A percentile compares a stretch with the other conserved stretches of the same genome.
Conservation (phyloP, 257 asterid species). For the Perilla frutescens region DNA sequence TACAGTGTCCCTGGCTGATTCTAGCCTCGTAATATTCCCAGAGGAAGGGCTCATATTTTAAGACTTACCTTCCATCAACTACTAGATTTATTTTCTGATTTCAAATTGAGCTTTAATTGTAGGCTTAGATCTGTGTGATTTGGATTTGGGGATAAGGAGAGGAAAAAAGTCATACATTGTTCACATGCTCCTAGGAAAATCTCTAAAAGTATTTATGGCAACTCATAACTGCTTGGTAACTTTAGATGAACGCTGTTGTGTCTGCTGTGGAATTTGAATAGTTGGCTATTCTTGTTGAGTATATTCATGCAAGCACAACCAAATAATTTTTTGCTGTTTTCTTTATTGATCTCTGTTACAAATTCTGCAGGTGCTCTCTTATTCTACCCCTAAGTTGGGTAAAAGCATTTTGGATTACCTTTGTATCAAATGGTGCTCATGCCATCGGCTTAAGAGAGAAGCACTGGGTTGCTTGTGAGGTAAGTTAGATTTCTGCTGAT, state of each 20-base stretch:
- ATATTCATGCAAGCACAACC: not conserved
- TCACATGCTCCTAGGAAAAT: not conserved
- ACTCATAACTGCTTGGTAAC: not conserved
- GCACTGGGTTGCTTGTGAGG: constrained; percentile 85
- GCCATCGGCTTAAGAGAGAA: constrained; percentile 85
- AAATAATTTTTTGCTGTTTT: constrained; percentile 23
- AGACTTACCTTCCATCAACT: not conserved
- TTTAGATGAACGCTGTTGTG: not conserved
- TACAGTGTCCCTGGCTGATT: not conserved
- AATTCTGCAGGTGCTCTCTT: constrained; percentile 72
- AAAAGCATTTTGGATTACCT: constrained; percentile 72
- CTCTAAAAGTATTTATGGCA: not conserved
- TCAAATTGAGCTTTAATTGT: not conserved
- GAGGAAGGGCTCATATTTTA: not conserved
- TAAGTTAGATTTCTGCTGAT: constrained; percentile 36
- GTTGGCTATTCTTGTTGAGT: constrained; percentile 6
- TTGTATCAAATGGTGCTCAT: constrained; percentile 73
- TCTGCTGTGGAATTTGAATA: constrained; percentile 10
- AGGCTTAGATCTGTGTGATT: not conserved
- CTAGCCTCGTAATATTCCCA: not conserved
- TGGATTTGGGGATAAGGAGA: not conserved
- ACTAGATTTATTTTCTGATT: constrained; percentile 7
- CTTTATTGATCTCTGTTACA: constrained; percentile 28
- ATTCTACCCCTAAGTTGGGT: constrained; percentile 88
- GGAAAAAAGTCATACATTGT: not conserved